Evolutionary conservation across 768 basidiomycete species (phyloP).

Genomic region (Mycena vitilis): DNA sequence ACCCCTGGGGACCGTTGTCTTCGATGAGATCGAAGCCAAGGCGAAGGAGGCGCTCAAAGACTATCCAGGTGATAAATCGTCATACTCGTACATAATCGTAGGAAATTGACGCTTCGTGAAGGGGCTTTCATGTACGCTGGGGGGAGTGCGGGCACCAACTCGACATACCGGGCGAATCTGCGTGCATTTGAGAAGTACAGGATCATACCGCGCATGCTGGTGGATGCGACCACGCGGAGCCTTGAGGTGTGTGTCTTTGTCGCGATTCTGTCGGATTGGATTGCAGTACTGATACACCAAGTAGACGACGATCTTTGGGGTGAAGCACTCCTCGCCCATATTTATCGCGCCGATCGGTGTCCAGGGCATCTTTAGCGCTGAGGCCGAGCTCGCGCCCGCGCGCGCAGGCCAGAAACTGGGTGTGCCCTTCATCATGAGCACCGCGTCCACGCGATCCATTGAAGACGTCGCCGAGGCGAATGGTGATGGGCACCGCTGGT

Average conservation of each 20-base stretch:
- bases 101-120: conserved; percentile 24
- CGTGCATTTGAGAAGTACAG: conserved; percentile 73
- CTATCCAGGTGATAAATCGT: conserved; percentile 53
- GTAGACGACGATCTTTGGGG: conserved; percentile 79
- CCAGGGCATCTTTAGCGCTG: conserved; percentile 77
- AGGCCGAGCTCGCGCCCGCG: conserved; percentile 79
- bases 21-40: conserved; percentile 73
- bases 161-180: conserved; percentile 76
- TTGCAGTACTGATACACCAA: background rate
- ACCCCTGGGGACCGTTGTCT: conserved; percentile 69
- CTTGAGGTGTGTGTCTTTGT: conserved; percentile 60
- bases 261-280: background rate
- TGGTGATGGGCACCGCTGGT: conserved; percentile 78
- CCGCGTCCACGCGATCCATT: conserved; percentile 77
- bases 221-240: conserved; percentile 65
- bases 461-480: conserved; percentile 84
- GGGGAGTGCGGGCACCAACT: conserved; percentile 79
- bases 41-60: conserved; percentile 73
- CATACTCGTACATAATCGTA: background rate
- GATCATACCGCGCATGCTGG: conserved; percentile 86
- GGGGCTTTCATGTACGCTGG: conserved; percentile 82
- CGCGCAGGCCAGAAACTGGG: conserved; percentile 71
- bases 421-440: conserved; percentile 80
- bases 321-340: conserved; percentile 69
- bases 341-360: conserved; percentile 83